These are phyloP conservation scores for Wickerhamiella allomyrinae DNA, from an alignment of 805 yeast species.

Conservation along the genomic window DNA sequence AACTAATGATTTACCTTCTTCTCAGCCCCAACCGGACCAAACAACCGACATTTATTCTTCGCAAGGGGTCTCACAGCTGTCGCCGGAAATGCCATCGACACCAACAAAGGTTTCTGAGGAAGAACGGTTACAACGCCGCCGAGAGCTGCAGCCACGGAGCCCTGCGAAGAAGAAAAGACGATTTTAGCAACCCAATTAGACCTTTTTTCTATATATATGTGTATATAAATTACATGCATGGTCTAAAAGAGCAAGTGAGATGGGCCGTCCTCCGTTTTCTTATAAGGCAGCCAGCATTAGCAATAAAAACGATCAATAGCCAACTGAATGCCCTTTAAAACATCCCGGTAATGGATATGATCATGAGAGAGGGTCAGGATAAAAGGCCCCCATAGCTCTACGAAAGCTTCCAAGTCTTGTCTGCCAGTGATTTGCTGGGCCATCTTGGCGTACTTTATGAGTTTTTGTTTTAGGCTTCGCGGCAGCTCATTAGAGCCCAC, in stretches of 20 bases:
- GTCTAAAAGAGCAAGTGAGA: no score
- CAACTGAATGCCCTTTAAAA: neutral
- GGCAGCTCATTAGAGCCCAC: neutral
- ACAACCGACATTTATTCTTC: no score
- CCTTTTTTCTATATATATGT: no score
- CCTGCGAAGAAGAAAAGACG: neutral
- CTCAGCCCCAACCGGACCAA: no score
- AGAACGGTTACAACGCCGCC: neutral
- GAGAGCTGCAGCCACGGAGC: neutral
- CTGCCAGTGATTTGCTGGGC: no score
- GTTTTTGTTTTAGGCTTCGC: neutral
- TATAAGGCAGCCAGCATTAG: no score
- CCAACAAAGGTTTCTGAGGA: neutral
- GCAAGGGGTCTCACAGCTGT: no score
- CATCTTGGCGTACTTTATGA: neutral
- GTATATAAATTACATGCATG: no score
- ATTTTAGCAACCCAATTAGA: neutral
- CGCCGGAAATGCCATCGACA: no score
- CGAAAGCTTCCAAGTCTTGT: neutral
- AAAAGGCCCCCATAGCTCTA: slow-evolving; percentile 4
- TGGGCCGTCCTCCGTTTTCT: no score
- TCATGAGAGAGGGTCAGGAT: neutral
- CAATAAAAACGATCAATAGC: neutral
- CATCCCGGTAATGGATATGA: neutral
- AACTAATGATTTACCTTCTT: no score